A percentile compares a stretch with the other conserved stretches of the same genome.
Evolutionary conservation across 2,329 filamentous ascomycete species (phyloP).

Genomic region (Arthrobotrys pseudoclavata): DNA sequence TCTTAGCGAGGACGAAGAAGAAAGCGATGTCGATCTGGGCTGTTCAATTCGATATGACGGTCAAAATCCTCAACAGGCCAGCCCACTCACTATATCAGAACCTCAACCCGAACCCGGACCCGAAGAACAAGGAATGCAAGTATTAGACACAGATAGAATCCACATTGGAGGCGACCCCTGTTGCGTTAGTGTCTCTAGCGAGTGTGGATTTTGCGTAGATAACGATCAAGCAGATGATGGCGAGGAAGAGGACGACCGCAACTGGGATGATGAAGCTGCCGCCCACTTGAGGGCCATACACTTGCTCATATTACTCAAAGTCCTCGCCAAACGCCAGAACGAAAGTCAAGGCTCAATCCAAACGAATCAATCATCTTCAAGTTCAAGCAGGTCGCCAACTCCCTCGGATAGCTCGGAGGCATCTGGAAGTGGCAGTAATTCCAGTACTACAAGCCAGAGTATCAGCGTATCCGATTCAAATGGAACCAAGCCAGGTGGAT

Average conservation of each 20-base stretch:
- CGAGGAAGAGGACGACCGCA: background rate
- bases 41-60: background rate
- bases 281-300: constrained; percentile 17
- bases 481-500: background rate
- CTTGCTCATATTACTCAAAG: constrained; percentile 4
- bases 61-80: background rate
- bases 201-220: background rate
- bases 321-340: constrained; percentile 4
- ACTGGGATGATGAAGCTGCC: background rate
- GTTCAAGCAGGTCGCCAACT: background rate
- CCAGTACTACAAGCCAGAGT: background rate
- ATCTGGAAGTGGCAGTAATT: background rate
- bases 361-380: background rate
- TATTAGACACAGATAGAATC: background rate
- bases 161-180: background rate
- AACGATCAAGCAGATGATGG: background rate
- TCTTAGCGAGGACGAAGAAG: background rate
- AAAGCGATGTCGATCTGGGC: background rate
- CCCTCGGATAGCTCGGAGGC: constrained; percentile 11
- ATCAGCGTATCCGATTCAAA: background rate
- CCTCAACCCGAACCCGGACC: background rate
- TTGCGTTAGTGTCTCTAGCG: background rate
- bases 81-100: background rate
- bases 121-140: background rate
- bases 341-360: background rate